phyloP scores from a whole-genome alignment of 352 stramenopile genomes.

The Plasmopara muralis region DNA sequence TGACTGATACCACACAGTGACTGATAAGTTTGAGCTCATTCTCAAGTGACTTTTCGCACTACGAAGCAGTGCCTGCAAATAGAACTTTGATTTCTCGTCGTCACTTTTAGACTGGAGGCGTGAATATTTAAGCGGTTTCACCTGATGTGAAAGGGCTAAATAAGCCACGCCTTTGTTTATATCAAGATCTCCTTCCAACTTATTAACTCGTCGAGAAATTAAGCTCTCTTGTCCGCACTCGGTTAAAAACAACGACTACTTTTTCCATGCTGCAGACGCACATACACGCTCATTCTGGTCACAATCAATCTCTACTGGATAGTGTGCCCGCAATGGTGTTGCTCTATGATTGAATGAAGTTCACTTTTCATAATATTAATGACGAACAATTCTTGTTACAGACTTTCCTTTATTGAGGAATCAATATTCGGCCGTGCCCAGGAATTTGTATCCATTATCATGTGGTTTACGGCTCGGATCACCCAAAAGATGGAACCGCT shows the following conservation, averaged over 20 bases:
- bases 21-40: not conserved
- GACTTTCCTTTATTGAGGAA: not conserved
- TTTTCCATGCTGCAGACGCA: not conserved
- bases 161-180: not conserved
- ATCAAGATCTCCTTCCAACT: not conserved
- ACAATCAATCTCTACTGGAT: not conserved
- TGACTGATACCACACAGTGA: not conserved
- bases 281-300: not conserved
- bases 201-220: not conserved
- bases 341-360: not conserved
- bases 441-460: not conserved
- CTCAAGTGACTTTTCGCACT: not conserved
- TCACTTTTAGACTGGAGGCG: not conserved
- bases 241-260: not conserved
- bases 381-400: not conserved
- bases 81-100: not conserved
- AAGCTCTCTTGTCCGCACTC: not conserved
- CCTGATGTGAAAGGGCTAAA: not conserved
- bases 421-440: not conserved
- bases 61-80: not conserved
- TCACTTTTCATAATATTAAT: not conserved
- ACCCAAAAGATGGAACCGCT: not conserved
- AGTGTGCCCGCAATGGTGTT: not conserved
- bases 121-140: not conserved
- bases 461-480: not conserved